phyloP scores from a whole-genome alignment of 768 basidiomycete genomes.

The Calocybe indica region DNA sequence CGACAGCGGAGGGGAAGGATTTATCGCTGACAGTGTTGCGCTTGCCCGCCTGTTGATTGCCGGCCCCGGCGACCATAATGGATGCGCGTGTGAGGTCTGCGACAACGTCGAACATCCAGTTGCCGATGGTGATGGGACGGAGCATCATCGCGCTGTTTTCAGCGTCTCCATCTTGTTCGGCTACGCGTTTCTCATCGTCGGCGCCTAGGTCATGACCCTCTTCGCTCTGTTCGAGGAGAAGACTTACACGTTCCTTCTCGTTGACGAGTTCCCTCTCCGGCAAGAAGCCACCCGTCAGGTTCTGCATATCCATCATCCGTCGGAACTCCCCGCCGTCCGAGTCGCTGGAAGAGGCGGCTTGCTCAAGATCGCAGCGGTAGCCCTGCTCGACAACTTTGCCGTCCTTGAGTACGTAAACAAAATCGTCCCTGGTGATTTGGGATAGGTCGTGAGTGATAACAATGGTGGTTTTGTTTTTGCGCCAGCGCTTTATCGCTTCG shows the following conservation, averaged over 20 bases:
- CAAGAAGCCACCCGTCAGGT: constrained; percentile 44
- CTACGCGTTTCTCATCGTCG: constrained; percentile 26
- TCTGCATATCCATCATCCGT: constrained; percentile 57
- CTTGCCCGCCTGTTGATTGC: constrained; percentile 20
- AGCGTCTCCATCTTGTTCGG: constrained; percentile 18
- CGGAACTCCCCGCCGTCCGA: constrained; percentile 58
- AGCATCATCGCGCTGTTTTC: constrained; percentile 39
- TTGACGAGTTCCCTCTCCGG: constrained; percentile 29
- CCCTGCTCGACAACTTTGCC: constrained; percentile 85
- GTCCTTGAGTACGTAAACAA: constrained; percentile 86
- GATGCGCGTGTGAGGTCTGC: constrained; percentile 48
- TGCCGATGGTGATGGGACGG: constrained; percentile 59
- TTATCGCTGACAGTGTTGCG: constrained; percentile 7
- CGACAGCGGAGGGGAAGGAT: neutral
- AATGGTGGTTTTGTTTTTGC: constrained; percentile 77
- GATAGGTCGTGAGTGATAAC: constrained; percentile 95
- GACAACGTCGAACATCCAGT: constrained; percentile 83
- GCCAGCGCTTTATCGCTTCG: constrained; percentile 61
- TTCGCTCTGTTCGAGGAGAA: constrained; percentile 35
- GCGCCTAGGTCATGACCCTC: constrained; percentile 27
- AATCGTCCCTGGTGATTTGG: constrained; percentile 70
- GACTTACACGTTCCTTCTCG: no score
- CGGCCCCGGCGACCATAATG: constrained; percentile 14
- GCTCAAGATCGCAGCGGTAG: constrained; percentile 74
- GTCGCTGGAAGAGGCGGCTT: constrained; percentile 11